Base-by-base conservation (phyloP, 2,329 filamentous ascomycete species). In the Byssochlamys sp. region DNA sequence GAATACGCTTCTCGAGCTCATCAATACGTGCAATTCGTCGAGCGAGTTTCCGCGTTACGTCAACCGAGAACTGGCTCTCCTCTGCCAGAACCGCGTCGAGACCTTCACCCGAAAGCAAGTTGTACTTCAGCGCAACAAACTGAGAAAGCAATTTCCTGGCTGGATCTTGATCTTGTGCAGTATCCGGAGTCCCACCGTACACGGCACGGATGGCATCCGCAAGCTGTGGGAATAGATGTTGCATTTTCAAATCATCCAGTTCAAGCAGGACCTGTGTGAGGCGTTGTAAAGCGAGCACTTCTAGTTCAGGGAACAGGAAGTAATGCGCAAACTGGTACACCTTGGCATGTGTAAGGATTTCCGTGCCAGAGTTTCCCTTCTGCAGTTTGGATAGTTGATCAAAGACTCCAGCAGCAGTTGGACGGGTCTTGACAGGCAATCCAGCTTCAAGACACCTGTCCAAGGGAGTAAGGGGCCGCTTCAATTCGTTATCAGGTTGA, bases 121-220 rank as follows among this genome's bases (percentile, higher is more conserved):
- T 2, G 35, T 45, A 19, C 6, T 19, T 7, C 14, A 24, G n/a
- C 14, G 35, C 35, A 19, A 19, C 14, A 19, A 45, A 45, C 4
- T 45, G 35, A 7, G 35, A 45, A 45, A 45, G 35, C 35, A 45
- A n/a, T 19, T 45, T 45, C 7, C n/a, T 24, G n/a, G 35, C 35
- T 19, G n/a, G 35, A n/a, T 45, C 35, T 19, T 45, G 35, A 19
- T 7, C 2, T 45, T 45, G 2, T 19, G n/a, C 14, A 9, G 2
- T 7, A 2, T 19, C 65, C 90, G 65, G 85, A 87, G 76, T 81
- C 84, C 25, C 24, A 9, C 48, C 6, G 11, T 53, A 53, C 9
- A 53, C 26, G 4, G n/a, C 19, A 29, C 5, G 52, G 3, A 53
- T 33, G 4, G 27, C 52, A 31, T 53, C 52, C 28, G 52, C 52